These are phyloP conservation scores for Colletotrichum costaricense DNA, from an alignment of 2,329 filamentous ascomycete species.

Conservation along the genomic window DNA sequence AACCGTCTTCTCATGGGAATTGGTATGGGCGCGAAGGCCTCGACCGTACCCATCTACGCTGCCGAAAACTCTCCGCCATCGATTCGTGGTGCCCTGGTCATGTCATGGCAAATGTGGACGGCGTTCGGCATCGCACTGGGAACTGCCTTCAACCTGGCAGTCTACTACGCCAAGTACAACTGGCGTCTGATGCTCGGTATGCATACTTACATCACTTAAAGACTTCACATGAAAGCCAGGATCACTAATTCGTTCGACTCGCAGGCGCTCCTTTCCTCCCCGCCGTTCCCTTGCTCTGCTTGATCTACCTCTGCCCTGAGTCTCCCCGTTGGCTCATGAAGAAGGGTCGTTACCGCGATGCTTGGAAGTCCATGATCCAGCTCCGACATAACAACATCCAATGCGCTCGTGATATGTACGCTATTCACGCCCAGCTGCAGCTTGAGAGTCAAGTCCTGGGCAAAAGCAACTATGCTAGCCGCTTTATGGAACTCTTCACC, in stretches of 20 bases:
- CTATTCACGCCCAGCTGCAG: slow-evolving; percentile 72
- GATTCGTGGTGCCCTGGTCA: slow-evolving; percentile 80
- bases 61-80: slow-evolving; percentile 77
- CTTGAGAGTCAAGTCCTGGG: slow-evolving; percentile 65
- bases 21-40: slow-evolving; percentile 75
- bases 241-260: neutral
- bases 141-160: slow-evolving; percentile 67
- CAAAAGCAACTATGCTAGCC: slow-evolving; percentile 67
- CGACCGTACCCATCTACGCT: slow-evolving; percentile 77
- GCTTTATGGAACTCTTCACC: slow-evolving; percentile 75
- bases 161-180: slow-evolving; percentile 41
- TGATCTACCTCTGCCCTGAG: slow-evolving; percentile 75
- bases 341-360: slow-evolving; percentile 70
- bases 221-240: neutral
- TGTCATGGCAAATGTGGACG: slow-evolving; percentile 82
- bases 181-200: slow-evolving; percentile 51
- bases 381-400: slow-evolving; percentile 67
- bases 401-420: slow-evolving; percentile 71
- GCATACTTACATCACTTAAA: neutral
- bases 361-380: slow-evolving; percentile 65
- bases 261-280: slow-evolving; percentile 43
- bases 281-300: slow-evolving; percentile 64
- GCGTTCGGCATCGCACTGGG: slow-evolving; percentile 62
- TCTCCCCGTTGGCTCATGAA: slow-evolving; percentile 76
- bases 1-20: slow-evolving; percentile 77